A percentile compares a stretch with the other conserved stretches of the same genome.
Evolutionary conservation across 2,329 filamentous ascomycete species (phyloP).

Genomic region (Fusarium sp.): DNA sequence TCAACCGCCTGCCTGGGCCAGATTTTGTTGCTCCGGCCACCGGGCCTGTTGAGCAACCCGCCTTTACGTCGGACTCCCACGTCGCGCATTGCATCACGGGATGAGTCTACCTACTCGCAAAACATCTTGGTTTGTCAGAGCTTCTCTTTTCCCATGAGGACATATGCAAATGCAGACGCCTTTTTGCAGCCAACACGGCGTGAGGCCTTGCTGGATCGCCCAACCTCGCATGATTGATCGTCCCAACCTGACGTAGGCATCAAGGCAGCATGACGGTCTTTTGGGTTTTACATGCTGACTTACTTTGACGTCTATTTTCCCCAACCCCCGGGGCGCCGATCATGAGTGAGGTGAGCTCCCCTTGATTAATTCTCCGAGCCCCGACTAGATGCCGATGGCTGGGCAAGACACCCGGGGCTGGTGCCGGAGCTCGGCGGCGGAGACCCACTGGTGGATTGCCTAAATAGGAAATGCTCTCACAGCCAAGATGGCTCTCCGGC

Average conservation of each 20-base stretch:
- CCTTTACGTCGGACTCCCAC: slow-evolving; percentile 12
- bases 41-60: slow-evolving; percentile 14
- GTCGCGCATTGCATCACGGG: slow-evolving; percentile 38
- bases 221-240: slow-evolving; percentile 27
- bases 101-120: not conserved
- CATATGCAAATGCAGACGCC: slow-evolving; percentile 2
- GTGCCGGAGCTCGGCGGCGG: slow-evolving; percentile 17
- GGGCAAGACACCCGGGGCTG: slow-evolving; percentile 10
- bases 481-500: not conserved
- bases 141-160: not conserved
- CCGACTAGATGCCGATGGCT: not conserved
- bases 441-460: slow-evolving; percentile 27
- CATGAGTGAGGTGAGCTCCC: not conserved
- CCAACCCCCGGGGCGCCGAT: not conserved
- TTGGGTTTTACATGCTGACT: not conserved
- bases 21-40: slow-evolving; percentile 1
- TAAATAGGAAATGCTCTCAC: slow-evolving; percentile 28
- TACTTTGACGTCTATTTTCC: not conserved
- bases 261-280: not conserved
- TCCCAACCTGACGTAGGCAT: slow-evolving; percentile 22
- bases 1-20: slow-evolving; percentile 29
- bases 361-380: not conserved
- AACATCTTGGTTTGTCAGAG: not conserved
- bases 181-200: slow-evolving; percentile 14
- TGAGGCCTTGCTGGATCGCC: slow-evolving; percentile 33